Percentiles rank a stretch among this genome's conserved stretches.
Evolutionary conservation across 352 stramenopile genomes (phyloP).

Genomic region (Phytopythium ostracodes): DNA sequence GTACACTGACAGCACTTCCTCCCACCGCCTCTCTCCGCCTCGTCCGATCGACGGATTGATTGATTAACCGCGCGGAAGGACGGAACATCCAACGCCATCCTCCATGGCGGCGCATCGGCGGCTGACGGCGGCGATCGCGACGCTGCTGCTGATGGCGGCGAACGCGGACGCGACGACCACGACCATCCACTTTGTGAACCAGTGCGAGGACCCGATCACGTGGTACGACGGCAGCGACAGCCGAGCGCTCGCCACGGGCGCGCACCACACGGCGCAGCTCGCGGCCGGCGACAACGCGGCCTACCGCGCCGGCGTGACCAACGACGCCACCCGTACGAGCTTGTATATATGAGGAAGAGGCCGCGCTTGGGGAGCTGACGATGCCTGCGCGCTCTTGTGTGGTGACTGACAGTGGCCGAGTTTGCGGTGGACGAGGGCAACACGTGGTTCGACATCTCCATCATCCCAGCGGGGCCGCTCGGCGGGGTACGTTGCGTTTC

Average conservation of each 20-base stretch:
- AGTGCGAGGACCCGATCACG: slow-evolving; percentile 30
- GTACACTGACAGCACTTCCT: too few species aligned
- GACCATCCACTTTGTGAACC: slow-evolving; percentile 37
- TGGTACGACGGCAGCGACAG: slow-evolving; percentile 24
- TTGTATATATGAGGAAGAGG: too few species aligned
- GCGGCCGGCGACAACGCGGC: slow-evolving; percentile 21
- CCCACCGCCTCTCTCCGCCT: not conserved
- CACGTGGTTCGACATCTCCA: slow-evolving; percentile 42
- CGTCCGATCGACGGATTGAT: too few species aligned
- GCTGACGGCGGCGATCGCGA: not conserved
- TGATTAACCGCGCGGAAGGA: not conserved
- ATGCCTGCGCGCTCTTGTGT: too few species aligned
- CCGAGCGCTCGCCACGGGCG: slow-evolving; percentile 19
- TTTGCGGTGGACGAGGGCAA: slow-evolving; percentile 26
- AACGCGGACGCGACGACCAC: slow-evolving; percentile 12
- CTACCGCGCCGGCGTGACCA: slow-evolving; percentile 25
- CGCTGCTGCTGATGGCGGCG: slow-evolving; percentile 12
- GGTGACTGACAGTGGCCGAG: slow-evolving; percentile 29
- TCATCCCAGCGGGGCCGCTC: slow-evolving; percentile 28
- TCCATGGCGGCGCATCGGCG: not conserved
- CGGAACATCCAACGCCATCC: not conserved
- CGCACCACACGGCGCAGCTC: slow-evolving; percentile 17
- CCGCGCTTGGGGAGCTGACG: too few species aligned
- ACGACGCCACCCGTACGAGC: slow-evolving; percentile 25
- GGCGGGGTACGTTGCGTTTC: slow-evolving; percentile 22